Percentiles rank a stretch among this genome's conserved stretches.
Evolutionary conservation across 768 basidiomycete genomes (phyloP).

Genomic region (Suillus spraguei): DNA sequence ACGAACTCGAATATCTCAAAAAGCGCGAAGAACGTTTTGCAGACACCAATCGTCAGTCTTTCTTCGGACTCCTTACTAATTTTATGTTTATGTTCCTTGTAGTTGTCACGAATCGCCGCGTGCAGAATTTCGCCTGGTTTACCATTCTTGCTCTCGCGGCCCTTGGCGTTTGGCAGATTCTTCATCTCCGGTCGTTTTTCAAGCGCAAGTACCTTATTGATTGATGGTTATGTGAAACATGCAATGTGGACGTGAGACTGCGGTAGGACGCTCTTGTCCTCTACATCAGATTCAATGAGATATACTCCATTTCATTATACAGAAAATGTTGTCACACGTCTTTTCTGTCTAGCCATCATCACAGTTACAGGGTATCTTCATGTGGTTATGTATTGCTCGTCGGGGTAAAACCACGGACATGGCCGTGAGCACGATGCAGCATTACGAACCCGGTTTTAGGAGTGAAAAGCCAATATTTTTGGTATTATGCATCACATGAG

Average conservation of each 20-base stretch:
- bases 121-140: constrained; percentile 92
- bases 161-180: constrained; percentile 92
- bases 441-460: not conserved
- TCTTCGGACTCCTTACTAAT: not conserved
- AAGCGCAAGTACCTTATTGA: constrained; percentile 95
- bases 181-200: constrained; percentile 95
- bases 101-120: constrained; percentile 93
- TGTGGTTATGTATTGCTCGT: not conserved
- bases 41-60: constrained; percentile 80
- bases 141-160: constrained; percentile 60
- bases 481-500: not conserved
- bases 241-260: not conserved
- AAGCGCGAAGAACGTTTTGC: constrained; percentile 87
- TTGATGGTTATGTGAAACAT: constrained; percentile 31
- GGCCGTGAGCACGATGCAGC: not conserved
- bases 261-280: not conserved
- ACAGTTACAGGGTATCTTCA: not conserved
- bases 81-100: constrained; percentile 13
- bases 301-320: not conserved
- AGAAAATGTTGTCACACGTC: not conserved
- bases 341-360: not conserved
- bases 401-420: not conserved
- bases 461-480: not conserved
- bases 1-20: constrained; percentile 92
- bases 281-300: not conserved